A percentile compares a stretch with the other conserved stretches of the same genome.
Conservation (phyloP, 129 eudicot species). For the Centrapalus pauciflorus region DNA sequence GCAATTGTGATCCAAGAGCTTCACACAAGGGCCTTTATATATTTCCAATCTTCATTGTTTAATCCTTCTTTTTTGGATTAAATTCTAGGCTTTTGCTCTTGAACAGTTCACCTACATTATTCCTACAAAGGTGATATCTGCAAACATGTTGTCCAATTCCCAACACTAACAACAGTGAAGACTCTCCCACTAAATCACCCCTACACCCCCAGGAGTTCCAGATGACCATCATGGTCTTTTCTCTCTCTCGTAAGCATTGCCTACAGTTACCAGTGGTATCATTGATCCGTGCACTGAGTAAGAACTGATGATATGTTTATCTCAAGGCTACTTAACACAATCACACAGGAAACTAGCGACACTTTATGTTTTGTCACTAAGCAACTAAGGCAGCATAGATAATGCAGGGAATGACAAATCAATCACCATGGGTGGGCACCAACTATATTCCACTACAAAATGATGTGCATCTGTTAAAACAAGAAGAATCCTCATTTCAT, state of each 20-base stretch:
- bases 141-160: background rate
- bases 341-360: background rate
- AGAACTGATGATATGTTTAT: background rate
- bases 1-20: background rate
- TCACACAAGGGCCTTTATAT: background rate
- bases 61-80: background rate
- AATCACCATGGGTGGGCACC: background rate
- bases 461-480: background rate
- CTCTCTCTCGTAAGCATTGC: background rate
- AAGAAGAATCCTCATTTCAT: background rate
- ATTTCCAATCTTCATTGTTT: background rate
- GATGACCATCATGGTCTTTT: constrained; percentile 4
- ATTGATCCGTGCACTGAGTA: background rate
- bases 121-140: background rate
- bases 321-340: background rate
- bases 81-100: background rate
- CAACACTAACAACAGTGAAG: background rate
- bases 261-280: background rate
- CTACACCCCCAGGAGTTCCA: background rate
- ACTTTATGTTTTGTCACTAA: background rate
- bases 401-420: background rate
- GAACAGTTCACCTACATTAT: background rate
- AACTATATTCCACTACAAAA: background rate
- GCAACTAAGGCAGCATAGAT: background rate
- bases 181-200: constrained; percentile 3